A percentile compares a stretch with the other conserved stretches of the same genome.
phyloP scores from a whole-genome alignment of 495 filamentous ascomycete species.

The Podospora conica region DNA sequence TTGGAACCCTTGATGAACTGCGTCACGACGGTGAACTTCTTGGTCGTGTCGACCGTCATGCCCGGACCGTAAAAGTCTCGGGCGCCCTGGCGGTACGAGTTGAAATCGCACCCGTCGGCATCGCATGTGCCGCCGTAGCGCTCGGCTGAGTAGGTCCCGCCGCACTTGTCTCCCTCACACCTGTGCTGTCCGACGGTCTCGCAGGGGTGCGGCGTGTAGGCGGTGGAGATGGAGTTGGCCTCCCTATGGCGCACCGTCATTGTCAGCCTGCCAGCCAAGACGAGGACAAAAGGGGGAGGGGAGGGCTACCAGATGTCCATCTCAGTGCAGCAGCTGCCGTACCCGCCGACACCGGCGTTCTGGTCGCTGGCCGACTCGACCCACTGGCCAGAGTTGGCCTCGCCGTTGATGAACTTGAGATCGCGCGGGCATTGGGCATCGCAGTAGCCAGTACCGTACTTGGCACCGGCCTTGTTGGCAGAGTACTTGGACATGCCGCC shows the following conservation, averaged over 20 bases:
- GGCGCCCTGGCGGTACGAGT: slow-evolving; percentile 61
- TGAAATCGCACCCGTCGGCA: slow-evolving; percentile 66
- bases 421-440: slow-evolving; percentile 49
- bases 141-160: slow-evolving; percentile 42
- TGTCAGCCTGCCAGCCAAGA: neutral
- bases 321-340: slow-evolving; percentile 64
- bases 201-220: slow-evolving; percentile 63
- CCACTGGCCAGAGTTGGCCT: slow-evolving; percentile 56
- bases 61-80: slow-evolving; percentile 54
- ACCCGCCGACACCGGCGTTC: slow-evolving; percentile 51
- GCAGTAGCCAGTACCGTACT: slow-evolving; percentile 54
- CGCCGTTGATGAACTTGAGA: slow-evolving; percentile 44
- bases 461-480: slow-evolving; percentile 50
- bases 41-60: slow-evolving; percentile 55
- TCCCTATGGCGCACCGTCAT: slow-evolving; percentile 24
- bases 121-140: slow-evolving; percentile 57
- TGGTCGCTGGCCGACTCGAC: slow-evolving; percentile 47
- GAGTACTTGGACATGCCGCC: slow-evolving; percentile 45
- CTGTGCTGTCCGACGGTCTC: slow-evolving; percentile 46
- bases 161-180: slow-evolving; percentile 45
- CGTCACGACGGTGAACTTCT: slow-evolving; percentile 64
- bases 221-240: slow-evolving; percentile 58
- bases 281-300: neutral
- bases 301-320: slow-evolving; percentile 52
- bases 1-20: slow-evolving; percentile 49